A percentile compares a stretch with the other conserved stretches of the same genome.
phyloP scores from a whole-genome alignment of 1,284 basidiomycete species.

The Ustilago trichophora region DNA sequence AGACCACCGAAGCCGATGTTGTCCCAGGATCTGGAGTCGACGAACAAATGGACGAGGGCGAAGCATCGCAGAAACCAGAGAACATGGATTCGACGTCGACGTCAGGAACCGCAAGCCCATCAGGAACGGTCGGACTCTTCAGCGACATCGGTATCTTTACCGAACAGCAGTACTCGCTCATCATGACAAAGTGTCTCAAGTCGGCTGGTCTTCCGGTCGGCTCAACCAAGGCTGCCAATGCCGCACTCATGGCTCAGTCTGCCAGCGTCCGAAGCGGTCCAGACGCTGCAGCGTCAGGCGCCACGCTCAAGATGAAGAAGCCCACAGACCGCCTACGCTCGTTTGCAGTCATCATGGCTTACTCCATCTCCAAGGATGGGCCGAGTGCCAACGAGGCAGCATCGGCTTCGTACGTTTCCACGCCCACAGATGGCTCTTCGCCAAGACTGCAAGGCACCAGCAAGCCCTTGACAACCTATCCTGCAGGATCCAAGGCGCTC shows the following conservation, averaged over 20 bases:
- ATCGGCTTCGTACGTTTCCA: conserved; percentile 21
- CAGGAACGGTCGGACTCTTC: conserved; percentile 67
- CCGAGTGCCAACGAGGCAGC: conserved; percentile 64
- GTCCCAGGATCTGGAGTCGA: background rate
- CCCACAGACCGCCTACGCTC: conserved; percentile 78
- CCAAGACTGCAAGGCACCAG: no score
- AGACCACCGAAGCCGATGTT: background rate
- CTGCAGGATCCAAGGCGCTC: conserved; percentile 87
- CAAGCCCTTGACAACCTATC: conserved; percentile 68
- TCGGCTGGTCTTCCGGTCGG: conserved; percentile 79
- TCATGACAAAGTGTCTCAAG: conserved; percentile 85
- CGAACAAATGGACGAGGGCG: conserved; percentile 14
- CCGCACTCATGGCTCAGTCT: conserved; percentile 60
- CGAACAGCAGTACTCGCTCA: conserved; percentile 81
- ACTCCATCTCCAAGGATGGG: conserved; percentile 88
- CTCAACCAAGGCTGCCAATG: conserved; percentile 47
- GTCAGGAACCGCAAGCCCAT: conserved; percentile 18
- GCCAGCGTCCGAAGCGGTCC: conserved; percentile 65
- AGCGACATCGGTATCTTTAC: conserved; percentile 89
- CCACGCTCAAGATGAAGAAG: conserved; percentile 79
- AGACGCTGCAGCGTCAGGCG: conserved; percentile 72
- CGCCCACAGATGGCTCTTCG: conserved; percentile 19
- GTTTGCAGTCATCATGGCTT: conserved; percentile 86
- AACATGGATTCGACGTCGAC: conserved; percentile 2
- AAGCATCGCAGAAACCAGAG: background rate